These are phyloP conservation scores for Fomitopsis schrenkii DNA, from an alignment of 1,284 basidiomycete genomes.

Conservation along the genomic window DNA sequence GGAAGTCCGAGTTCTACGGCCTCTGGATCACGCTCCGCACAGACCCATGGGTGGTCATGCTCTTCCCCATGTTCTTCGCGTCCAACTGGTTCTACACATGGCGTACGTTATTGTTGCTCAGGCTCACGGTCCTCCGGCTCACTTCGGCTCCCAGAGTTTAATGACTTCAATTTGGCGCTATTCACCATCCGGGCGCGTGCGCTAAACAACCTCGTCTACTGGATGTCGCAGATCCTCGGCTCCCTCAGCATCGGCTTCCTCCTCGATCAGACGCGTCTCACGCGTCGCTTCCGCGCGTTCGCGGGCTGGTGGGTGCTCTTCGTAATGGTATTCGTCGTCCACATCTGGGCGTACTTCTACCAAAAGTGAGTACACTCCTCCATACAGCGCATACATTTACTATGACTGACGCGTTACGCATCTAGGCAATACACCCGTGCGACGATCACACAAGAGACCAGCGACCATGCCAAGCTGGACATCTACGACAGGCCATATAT, in stretches of 20 bases:
- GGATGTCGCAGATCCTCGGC: slow-evolving; percentile 63
- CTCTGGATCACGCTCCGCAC: slow-evolving; percentile 46
- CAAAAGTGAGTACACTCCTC: slow-evolving; percentile 44
- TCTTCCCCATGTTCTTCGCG: slow-evolving; percentile 52
- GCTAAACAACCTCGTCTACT: slow-evolving; percentile 67
- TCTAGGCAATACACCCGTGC: slow-evolving; percentile 57
- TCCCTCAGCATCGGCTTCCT: slow-evolving; percentile 58
- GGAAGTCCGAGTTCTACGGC: slow-evolving; percentile 54
- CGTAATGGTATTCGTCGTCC: slow-evolving; percentile 57
- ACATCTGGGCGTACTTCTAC: slow-evolving; percentile 68
- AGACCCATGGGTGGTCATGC: slow-evolving; percentile 46
- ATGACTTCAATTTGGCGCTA: slow-evolving; percentile 58
- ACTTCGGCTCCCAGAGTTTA: slow-evolving; percentile 44
- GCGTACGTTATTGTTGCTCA: slow-evolving; percentile 39
- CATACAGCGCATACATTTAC: neutral
- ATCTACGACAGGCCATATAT: slow-evolving; percentile 49
- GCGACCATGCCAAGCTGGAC: slow-evolving; percentile 41
- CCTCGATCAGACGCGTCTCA: slow-evolving; percentile 52
- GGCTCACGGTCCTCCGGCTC: neutral
- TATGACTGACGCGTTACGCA: neutral
- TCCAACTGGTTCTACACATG: slow-evolving; percentile 80
- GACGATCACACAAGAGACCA: slow-evolving; percentile 30
- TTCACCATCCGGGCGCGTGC: slow-evolving; percentile 67
- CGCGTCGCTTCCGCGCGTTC: slow-evolving; percentile 61
- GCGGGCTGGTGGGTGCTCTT: slow-evolving; percentile 57